Conservation (phyloP, 352 stramenopile genomes). For the Globisporangium cederbergense region DNA sequence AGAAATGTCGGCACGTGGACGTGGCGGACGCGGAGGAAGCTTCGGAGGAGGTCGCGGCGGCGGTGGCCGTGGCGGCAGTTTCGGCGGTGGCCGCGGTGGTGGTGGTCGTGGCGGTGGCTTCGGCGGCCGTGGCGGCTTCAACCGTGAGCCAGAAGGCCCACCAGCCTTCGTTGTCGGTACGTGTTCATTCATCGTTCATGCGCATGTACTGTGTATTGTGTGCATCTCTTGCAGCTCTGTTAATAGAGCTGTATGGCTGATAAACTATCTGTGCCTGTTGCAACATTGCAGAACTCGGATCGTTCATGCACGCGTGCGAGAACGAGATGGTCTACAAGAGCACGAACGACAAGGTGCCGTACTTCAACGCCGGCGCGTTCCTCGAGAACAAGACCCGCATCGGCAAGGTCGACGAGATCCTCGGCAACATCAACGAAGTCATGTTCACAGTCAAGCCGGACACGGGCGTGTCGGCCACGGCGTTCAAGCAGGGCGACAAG, state of each 20-base stretch:
- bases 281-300: slow-evolving; percentile 84
- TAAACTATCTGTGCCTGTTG: not conserved
- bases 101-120: slow-evolving; percentile 40
- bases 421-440: slow-evolving; percentile 95
- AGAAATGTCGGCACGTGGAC: slow-evolving; percentile 61
- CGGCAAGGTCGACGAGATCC: slow-evolving; percentile 99
- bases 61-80: slow-evolving; percentile 35
- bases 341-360: slow-evolving; percentile 95
- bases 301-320: slow-evolving; percentile 96
- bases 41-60: slow-evolving; percentile 47
- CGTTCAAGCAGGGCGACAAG: slow-evolving; percentile 97
- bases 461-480: slow-evolving; percentile 91
- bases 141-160: slow-evolving; percentile 64
- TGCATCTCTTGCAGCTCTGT: not conserved
- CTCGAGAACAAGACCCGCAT: slow-evolving; percentile 99
- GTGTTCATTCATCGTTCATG: slow-evolving; percentile 10
- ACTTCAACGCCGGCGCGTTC: slow-evolving; percentile 98
- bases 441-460: slow-evolving; percentile 98
- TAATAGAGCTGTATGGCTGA: not conserved
- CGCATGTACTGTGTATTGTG: not conserved
- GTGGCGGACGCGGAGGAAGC: slow-evolving; percentile 41
- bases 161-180: slow-evolving; percentile 68
- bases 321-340: slow-evolving; percentile 98
- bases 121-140: slow-evolving; percentile 32
- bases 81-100: slow-evolving; percentile 29